Evolutionary conservation across 495 filamentous ascomycete genomes (phyloP).

Genomic region (Trichodelitschia bisporula): DNA sequence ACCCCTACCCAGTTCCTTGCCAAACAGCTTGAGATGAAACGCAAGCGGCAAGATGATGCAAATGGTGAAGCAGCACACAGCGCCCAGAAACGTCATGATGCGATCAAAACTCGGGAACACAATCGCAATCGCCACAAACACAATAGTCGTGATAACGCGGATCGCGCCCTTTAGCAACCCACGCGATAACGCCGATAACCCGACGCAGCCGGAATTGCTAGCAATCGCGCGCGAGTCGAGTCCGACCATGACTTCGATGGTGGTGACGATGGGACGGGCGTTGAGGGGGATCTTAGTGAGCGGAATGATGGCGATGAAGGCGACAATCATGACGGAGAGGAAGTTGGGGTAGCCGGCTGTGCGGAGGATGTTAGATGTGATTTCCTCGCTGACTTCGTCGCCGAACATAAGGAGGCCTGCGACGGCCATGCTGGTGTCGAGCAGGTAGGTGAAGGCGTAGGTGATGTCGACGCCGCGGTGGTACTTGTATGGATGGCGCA

Average conservation of each 20-base stretch:
- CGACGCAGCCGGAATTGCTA: conserved; percentile 18
- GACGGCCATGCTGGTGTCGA: conserved; percentile 61
- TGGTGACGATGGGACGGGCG: conserved; percentile 66
- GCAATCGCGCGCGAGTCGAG: conserved; percentile 32
- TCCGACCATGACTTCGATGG: conserved; percentile 54
- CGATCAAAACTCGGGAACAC: conserved; percentile 73
- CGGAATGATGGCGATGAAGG: conserved; percentile 79
- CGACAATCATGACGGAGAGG: conserved; percentile 50
- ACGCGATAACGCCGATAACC: conserved; percentile 30
- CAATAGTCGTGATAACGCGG: conserved; percentile 31
- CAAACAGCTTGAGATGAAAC: conserved; percentile 86
- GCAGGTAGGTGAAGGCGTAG: conserved; percentile 71
- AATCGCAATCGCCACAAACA: conserved; percentile 43
- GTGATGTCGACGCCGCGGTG: conserved; percentile 49
- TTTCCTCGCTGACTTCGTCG: conserved; percentile 56
- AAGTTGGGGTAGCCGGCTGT: conserved; percentile 49
- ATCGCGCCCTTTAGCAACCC: conserved; percentile 33
- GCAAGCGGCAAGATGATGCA: conserved; percentile 66
- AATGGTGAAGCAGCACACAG: conserved; percentile 77
- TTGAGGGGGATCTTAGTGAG: conserved; percentile 79
- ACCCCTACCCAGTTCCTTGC: conserved; percentile 36
- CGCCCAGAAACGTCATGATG: conserved; percentile 86
- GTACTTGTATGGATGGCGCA: conserved; percentile 85
- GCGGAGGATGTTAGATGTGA: conserved; percentile 68
- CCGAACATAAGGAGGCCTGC: conserved; percentile 87